Conservation (phyloP, 768 basidiomycete genomes). For the Lentinula edodes region DNA sequence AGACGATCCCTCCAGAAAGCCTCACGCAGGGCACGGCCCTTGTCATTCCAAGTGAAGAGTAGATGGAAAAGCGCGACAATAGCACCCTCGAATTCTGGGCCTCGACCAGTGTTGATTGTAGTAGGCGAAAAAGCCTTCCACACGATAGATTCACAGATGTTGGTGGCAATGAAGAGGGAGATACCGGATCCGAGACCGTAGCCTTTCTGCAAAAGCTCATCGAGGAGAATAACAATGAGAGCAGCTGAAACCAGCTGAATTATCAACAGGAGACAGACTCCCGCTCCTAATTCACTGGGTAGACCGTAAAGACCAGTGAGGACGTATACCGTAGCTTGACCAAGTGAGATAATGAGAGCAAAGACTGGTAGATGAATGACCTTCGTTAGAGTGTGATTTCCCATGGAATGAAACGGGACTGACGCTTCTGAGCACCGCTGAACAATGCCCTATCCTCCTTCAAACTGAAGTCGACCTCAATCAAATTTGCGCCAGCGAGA, state of each 20-base stretch:
- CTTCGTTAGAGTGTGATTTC: not conserved
- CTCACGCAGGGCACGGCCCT: slow-evolving; percentile 92
- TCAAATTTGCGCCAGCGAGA: slow-evolving; percentile 92
- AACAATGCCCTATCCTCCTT: slow-evolving; percentile 97
- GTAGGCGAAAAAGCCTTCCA: slow-evolving; percentile 99
- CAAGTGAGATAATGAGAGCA: slow-evolving; percentile 92
- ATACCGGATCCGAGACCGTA: slow-evolving; percentile 99
- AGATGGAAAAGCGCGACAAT: slow-evolving; percentile 96
- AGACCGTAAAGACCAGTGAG: slow-evolving; percentile 95
- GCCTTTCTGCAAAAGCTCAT: slow-evolving; percentile 98
- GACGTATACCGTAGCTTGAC: slow-evolving; percentile 96
- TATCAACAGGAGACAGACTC: slow-evolving; percentile 94
- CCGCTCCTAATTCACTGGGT: slow-evolving; percentile 88
- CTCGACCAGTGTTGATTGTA: slow-evolving; percentile 96
- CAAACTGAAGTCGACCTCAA: slow-evolving; percentile 94
- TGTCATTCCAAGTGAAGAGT: slow-evolving; percentile 97
- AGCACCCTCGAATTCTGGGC: slow-evolving; percentile 97
- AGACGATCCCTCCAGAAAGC: slow-evolving; percentile 97
- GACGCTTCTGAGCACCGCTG: slow-evolving; percentile 95
- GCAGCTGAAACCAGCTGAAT: slow-evolving; percentile 92
- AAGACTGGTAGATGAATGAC: slow-evolving; percentile 56
- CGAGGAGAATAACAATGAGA: slow-evolving; percentile 96
- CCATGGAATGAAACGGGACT: slow-evolving; percentile 23
- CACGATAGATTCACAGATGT: slow-evolving; percentile 98
- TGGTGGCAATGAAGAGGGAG: slow-evolving; percentile 98